Evolutionary conservation across 371 early-diverging fungal species (phyloP).

Genomic region (Circinella umbellata): DNA sequence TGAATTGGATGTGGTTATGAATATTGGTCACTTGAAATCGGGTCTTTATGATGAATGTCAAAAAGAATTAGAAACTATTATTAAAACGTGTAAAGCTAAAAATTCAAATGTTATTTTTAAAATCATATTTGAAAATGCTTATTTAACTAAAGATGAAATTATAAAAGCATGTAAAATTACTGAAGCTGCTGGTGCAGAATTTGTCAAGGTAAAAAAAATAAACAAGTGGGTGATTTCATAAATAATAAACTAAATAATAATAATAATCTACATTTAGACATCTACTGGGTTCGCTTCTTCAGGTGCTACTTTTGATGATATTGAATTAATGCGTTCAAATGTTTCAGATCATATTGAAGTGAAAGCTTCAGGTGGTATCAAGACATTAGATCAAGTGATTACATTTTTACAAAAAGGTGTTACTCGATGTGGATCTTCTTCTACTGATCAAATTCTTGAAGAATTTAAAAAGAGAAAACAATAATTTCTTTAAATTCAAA

Average conservation of each 20-base stretch:
- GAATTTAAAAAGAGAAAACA: constrained; percentile 48
- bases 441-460: constrained; percentile 62
- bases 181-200: constrained; percentile 65
- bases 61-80: constrained; percentile 53
- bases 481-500: no score
- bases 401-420: constrained; percentile 62
- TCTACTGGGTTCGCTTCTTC: constrained; percentile 69
- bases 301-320: constrained; percentile 61
- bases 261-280: constrained; percentile 29
- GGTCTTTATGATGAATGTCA: constrained; percentile 51
- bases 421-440: constrained; percentile 67
- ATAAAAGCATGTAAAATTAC: constrained; percentile 54
- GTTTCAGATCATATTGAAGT: constrained; percentile 55
- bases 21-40: constrained; percentile 64
- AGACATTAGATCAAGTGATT: constrained; percentile 64
- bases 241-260: no score
- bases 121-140: constrained; percentile 69
- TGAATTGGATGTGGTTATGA: constrained; percentile 71
- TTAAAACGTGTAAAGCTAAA: constrained; percentile 45
- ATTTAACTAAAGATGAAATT: constrained; percentile 65
- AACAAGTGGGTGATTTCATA: neutral
- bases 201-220: constrained; percentile 52
- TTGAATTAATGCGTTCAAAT: constrained; percentile 58
- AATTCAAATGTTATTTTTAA: constrained; percentile 58
- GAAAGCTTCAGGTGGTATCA: constrained; percentile 72